Conservation (phyloP, 805 yeast genomes). For the Peterozyma toletana region DNA sequence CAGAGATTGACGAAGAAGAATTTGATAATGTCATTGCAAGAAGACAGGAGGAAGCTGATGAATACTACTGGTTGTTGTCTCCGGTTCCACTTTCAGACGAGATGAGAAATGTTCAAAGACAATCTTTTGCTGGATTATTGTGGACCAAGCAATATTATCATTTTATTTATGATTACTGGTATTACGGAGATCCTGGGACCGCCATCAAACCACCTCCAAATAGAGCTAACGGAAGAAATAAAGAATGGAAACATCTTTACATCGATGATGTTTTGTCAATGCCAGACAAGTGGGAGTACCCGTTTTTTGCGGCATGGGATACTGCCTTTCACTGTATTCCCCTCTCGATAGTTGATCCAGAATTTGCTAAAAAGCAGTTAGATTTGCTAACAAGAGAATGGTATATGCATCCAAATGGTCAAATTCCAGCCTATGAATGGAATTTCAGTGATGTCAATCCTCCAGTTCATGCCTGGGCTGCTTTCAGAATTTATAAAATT, state of each 20-base stretch:
- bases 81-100: conserved; percentile 81
- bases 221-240: conserved; percentile 81
- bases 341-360: conserved; percentile 88
- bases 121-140: conserved; percentile 87
- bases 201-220: conserved; percentile 73
- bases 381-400: conserved; percentile 86
- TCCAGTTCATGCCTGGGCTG: conserved; percentile 96
- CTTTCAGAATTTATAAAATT: conserved; percentile 78
- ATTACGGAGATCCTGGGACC: conserved; percentile 72
- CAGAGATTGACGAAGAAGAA: conserved; percentile 58
- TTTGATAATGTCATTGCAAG: conserved; percentile 63
- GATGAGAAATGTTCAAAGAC: conserved; percentile 78
- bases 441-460: conserved; percentile 94
- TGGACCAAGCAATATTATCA: conserved; percentile 94
- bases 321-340: conserved; percentile 94
- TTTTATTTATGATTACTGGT: conserved; percentile 82
- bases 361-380: conserved; percentile 81
- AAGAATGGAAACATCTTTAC: conserved; percentile 84
- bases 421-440: conserved; percentile 96
- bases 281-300: conserved; percentile 96
- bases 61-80: conserved; percentile 81
- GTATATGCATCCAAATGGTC: conserved; percentile 99
- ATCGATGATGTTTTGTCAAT: conserved; percentile 81
- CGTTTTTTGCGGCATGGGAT: conserved; percentile 96
- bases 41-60: conserved; percentile 85